phyloP scores from a whole-genome alignment of 495 filamentous ascomycete genomes.

The Extremus antarcticus region DNA sequence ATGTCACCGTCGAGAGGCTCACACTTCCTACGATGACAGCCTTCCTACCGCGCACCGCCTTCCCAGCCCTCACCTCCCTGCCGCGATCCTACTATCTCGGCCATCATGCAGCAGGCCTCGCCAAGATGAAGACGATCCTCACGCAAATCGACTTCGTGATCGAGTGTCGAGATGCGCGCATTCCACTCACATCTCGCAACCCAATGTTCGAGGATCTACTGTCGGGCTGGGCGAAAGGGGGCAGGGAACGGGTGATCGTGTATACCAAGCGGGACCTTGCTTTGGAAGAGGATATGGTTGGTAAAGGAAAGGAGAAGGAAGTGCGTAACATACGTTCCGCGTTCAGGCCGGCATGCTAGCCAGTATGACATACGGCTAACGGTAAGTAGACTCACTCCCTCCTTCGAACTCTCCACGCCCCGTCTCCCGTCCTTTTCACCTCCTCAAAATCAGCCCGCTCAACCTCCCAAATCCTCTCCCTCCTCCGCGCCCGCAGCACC shows the following conservation, averaged over 20 bases:
- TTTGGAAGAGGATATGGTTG: constrained; percentile 20
- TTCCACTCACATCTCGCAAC: constrained; percentile 80
- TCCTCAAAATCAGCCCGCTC: constrained; percentile 40
- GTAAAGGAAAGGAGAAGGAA: constrained; percentile 14
- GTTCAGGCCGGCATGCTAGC: neutral
- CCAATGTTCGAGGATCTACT: constrained; percentile 77
- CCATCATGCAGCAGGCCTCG: constrained; percentile 76
- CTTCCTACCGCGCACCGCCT: constrained; percentile 65
- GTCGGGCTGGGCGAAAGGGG: constrained; percentile 29
- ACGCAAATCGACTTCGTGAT: constrained; percentile 76
- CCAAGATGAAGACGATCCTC: constrained; percentile 75
- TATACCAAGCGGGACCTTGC: constrained; percentile 87
- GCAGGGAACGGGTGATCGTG: constrained; percentile 57
- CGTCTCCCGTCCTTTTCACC: constrained; percentile 52
- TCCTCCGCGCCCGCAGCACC: constrained; percentile 39
- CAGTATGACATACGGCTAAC: neutral
- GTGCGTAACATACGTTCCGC: neutral
- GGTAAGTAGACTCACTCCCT: constrained; percentile 17
- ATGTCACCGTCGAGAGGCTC: neutral
- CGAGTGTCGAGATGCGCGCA: constrained; percentile 88
- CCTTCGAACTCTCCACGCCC: constrained; percentile 48
- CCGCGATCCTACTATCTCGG: constrained; percentile 93
- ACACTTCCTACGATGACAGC: constrained; percentile 10
- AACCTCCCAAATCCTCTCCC: constrained; percentile 44
- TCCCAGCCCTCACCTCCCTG: constrained; percentile 57